Evolutionary conservation across 2,329 filamentous ascomycete genomes (phyloP).

Genomic region (Emmonsiellopsis sp.): DNA sequence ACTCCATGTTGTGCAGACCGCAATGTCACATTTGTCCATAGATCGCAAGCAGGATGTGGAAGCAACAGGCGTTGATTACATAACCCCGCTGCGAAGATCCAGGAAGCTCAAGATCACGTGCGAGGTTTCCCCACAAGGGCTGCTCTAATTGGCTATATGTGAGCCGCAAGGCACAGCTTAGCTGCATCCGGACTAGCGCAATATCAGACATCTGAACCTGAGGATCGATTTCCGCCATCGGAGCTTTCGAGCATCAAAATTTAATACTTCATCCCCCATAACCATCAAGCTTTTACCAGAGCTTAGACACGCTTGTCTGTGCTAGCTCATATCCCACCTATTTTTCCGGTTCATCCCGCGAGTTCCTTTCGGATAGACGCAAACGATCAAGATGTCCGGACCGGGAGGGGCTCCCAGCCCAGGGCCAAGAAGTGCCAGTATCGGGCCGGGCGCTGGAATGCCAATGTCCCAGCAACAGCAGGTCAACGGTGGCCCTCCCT

Average conservation of each 20-base stretch:
- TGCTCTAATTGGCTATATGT: neutral
- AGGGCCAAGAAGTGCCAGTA: constrained; percentile 39
- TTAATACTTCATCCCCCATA: neutral
- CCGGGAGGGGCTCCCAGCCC: constrained; percentile 39
- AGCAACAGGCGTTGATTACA: no score
- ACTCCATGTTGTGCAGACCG: constrained; percentile 6
- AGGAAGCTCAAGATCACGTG: neutral
- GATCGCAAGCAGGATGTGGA: no score
- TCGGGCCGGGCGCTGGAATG: constrained; percentile 37
- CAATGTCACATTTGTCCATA: no score
- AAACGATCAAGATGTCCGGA: constrained; percentile 30
- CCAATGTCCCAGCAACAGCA: constrained; percentile 40
- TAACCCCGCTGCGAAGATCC: neutral
- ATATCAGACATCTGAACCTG: neutral
- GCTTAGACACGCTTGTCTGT: neutral
- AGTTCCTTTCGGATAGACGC: neutral
- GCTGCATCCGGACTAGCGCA: neutral
- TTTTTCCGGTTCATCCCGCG: neutral
- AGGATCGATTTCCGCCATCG: neutral
- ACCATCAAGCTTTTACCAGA: neutral
- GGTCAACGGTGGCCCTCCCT: constrained; percentile 38
- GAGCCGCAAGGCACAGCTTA: neutral
- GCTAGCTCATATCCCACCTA: neutral
- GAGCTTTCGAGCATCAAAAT: neutral
- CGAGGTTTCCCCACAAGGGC: neutral